Evolutionary conservation across 345 rosid species (phyloP), one percentile per base, ranked within the genome.

Genomic region (Noccaea caerulescens): DNA sequence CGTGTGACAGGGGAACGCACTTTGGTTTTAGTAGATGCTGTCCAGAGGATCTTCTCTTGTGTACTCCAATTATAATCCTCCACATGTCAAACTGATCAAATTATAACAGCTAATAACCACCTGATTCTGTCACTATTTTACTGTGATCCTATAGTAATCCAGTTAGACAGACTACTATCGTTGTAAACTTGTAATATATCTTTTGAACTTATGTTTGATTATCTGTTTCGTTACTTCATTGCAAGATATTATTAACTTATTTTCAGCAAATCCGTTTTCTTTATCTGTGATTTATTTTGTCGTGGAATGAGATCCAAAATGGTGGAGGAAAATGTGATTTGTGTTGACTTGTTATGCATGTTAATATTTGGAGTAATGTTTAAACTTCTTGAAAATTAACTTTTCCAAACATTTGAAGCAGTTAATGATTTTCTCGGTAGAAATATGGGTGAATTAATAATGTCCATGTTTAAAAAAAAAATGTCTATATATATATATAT

Each of bases 1-100:
- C 72, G 71, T 63, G 49, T 47, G 58, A 65, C 8, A 25, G 2
- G 41, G 6, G 9, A 39, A 30, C 59, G 20, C 51, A 25, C 13
- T 47, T 34, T 6, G 11, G 33, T 47, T 5, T 7, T 58, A 0
- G 4, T 52, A 42, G 10, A 44, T 57, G 59, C 60, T 43, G 16
- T 41, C 53, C 14, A 42, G 34, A 44, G 23, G 46, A 60, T 60
- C 0, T 30, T 27, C 44, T 6, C 8, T 32, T 8, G 23, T 1
- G 1, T n/a, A 0, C 10, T 12, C 63, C 76, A 43, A 20, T 62
- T 2, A 34, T 1, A 55, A 0, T 14, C 13, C 2, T 14, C 63
- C 63, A 54, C 61, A 45, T 60, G 27, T 38, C 18, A 36, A 30
- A 10, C 3, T 7, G 14, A 6, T 0, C 10, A 10, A 6, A 52